Percentiles rank a stretch among this genome's conserved stretches.
Conservation (phyloP, 805 yeast species). For the Candida sakaeoensis region DNA sequence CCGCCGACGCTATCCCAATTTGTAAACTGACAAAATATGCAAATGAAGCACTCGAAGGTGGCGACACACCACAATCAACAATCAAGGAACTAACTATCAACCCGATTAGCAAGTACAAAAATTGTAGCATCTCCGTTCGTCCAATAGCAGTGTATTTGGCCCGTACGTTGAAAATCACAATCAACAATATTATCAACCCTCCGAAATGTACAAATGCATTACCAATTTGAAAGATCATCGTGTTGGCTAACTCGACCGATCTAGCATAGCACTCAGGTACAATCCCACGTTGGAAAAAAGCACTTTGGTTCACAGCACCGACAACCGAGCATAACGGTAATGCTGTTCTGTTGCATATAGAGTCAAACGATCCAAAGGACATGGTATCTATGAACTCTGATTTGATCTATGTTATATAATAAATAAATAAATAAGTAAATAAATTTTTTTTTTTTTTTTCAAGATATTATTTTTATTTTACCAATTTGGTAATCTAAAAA, state of each 20-base stretch:
- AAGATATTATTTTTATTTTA: too few relatives aligned
- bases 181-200: conserved; percentile 57
- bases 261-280: conserved; percentile 80
- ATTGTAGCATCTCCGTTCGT: conserved; percentile 75
- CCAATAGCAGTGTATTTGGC: conserved; percentile 94
- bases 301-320: conserved; percentile 42
- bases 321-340: conserved; percentile 79
- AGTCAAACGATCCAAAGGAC: conserved; percentile 65
- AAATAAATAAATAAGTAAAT: conserved; percentile 1
- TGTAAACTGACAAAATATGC: conserved; percentile 84
- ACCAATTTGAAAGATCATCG: conserved; percentile 85
- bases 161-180: conserved; percentile 74
- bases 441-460: neutral
- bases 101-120: conserved; percentile 57
- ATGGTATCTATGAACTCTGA: conserved; percentile 23
- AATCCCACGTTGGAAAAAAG: conserved; percentile 51
- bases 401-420: neutral
- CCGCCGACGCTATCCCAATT: conserved; percentile 66
- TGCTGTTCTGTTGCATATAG: conserved; percentile 63
- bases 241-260: conserved; percentile 83
- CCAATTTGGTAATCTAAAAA: too few relatives aligned
- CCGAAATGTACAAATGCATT: conserved; percentile 83
- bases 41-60: conserved; percentile 73
- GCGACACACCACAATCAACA: conserved; percentile 89
- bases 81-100: conserved; percentile 64